Conservation (phyloP, 2,329 filamentous ascomycete species). For the Ophiosphaerella korrae region DNA sequence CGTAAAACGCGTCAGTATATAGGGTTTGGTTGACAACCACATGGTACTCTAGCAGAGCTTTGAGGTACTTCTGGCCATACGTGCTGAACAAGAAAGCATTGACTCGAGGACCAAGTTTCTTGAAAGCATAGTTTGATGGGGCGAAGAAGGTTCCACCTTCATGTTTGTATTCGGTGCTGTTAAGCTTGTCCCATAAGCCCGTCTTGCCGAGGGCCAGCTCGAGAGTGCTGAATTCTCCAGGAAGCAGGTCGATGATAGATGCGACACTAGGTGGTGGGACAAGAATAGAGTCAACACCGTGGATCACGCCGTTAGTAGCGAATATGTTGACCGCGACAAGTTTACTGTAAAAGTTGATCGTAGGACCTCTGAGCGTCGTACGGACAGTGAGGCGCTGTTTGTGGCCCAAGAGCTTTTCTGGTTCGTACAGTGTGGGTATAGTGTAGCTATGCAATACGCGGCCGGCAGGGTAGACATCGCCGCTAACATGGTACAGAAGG, state of each 20-base stretch:
- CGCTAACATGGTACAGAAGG: constrained; percentile 75
- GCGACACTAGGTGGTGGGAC: constrained; percentile 72
- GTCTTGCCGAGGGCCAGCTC: constrained; percentile 76
- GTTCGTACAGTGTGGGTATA: constrained; percentile 71
- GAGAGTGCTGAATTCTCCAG: constrained; percentile 77
- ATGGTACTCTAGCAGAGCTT: constrained; percentile 79
- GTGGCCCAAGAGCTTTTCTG: constrained; percentile 56
- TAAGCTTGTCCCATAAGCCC: constrained; percentile 66
- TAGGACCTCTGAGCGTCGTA: constrained; percentile 66
- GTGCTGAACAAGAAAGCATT: constrained; percentile 87
- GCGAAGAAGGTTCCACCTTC: constrained; percentile 79
- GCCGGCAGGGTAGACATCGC: constrained; percentile 68
- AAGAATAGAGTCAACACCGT: constrained; percentile 76
- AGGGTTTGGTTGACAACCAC: constrained; percentile 74
- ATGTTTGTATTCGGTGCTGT: constrained; percentile 55
- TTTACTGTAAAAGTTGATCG: constrained; percentile 77
- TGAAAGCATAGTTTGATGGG: constrained; percentile 80
- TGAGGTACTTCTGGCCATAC: constrained; percentile 74
- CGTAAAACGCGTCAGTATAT: constrained; percentile 84
- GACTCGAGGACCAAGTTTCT: constrained; percentile 70
- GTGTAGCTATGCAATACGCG: constrained; percentile 74
- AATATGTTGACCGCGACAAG: constrained; percentile 72
- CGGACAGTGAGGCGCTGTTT: constrained; percentile 74
- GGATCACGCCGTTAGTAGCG: constrained; percentile 80
- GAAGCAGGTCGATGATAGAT: constrained; percentile 68